Base-by-base conservation (phyloP, 2,329 filamentous ascomycete genomes). In the Nemania bipapillata region DNA sequence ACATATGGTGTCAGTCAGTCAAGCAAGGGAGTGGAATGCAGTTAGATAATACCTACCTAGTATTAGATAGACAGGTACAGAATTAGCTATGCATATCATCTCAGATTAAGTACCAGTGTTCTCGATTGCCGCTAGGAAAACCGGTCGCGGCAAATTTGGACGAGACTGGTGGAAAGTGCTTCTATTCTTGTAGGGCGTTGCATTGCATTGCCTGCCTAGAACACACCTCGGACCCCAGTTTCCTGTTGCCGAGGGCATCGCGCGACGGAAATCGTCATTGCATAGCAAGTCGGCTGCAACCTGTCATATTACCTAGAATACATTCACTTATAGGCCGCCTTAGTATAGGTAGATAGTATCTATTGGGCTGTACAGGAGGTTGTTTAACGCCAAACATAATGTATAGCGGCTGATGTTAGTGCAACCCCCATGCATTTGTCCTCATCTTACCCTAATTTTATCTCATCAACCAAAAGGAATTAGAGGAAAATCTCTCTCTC, bases 141-240 rank as follows among this genome's bases (percentile, higher is more conserved):
- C 4, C 15, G 35, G 20, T 45, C 47, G 60, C 60, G 65, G 60
- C 60, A 65, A 59, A 42, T 35, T 45, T 24, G 49, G 49, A 6
- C 22, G 28, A 45, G 28, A 45, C 45, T 22, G 26, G 20, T n/a
- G 26, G n/a, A n/a, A 40, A 17, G 20, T 54, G 60, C 42, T 65
- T 47, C 56, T 68, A 56, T 68, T 65, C 56, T 59, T 40, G 63
- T 53, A 50, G 57, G 17, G 40, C 40, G 56, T 61, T 57, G 54
- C 67, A 64, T 70, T 61, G 67, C 59, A 67, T 70, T 70, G 68
- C 68, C 68, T 70, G 68, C 68, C 64, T 59, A 22, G 50, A 68
- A 49, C 45, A 30, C 40, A 8, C 15, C 15, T 20, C 40, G n/a
- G n/a, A n/a, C 56, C 59, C 56, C 45, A 54, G 35, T 42, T 54